Evolutionary conservation across 768 basidiomycete species (phyloP), one percentile per base, ranked within the genome.

Genomic region (Boletus subcaerulescens): DNA sequence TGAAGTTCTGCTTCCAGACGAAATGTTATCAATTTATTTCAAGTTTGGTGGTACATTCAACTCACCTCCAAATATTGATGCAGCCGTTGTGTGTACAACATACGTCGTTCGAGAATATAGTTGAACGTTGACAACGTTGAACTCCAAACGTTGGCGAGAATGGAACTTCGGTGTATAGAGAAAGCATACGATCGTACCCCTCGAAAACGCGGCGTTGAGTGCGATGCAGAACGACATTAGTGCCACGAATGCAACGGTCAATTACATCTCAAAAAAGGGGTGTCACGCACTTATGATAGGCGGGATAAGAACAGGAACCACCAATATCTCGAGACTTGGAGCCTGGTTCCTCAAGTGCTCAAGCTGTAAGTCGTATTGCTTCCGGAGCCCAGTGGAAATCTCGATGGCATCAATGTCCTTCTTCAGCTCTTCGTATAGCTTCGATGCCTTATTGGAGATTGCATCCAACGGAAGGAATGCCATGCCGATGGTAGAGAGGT

Each of bases 351-450:
- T 52, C 33, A 52, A 15, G 17, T 52, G 43, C 24, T 38, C 35
- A 18, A 52, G 35, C 50, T 52, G 50, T 15, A 52, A 10, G 50
- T 52, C 24, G 8, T 52, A 52, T 29, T 52, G 50, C 42, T 52
- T 52, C 13, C 43, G 50, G 24, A 52, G 43, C 11, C 50, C 50
- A 18, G 24, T 29, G 2, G 50, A 38, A 18, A n/a, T 5, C 35
- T 38, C n/a, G 4, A 10, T 8, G 13, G 22, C 3, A 9, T 45
- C 13, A 13, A 52, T 24, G 33, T 29, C 6, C n/a, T 29, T 45
- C 35, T 44, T n/a, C 5, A 52, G 14, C 8, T 52, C 35, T 15
- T 52, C 43, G 7, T 38, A 9, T 17, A 52, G 35, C 13, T 38
- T 45, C 11, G 42, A 29, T 35, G 43, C 14, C 8, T 38, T 29